Evolutionary conservation across 192 early-diverging fungal genomes (phyloP), one percentile per base, ranked within the genome.

Genomic region (Podila epigama): DNA sequence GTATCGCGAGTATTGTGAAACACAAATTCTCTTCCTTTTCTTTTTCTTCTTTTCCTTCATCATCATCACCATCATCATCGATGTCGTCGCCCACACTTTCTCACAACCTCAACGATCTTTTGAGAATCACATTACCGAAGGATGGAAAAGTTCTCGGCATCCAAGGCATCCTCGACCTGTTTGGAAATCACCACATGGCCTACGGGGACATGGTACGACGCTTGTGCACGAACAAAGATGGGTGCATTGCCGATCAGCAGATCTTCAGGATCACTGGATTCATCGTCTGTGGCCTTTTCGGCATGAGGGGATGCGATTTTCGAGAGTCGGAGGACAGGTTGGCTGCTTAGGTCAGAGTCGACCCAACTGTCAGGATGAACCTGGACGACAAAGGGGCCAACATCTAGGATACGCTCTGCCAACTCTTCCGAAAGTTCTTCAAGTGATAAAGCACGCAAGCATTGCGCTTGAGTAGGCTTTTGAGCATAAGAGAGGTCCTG

Each of bases 181-280:
- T 75, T 73, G 16, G 75, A 81, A 10, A 88, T 59, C 6, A 62
- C 63, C 22, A 88, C 77, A 79, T 88, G 87, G 13, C 75, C 72
- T 1, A 63, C 20, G 15, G 83, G 79, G 8, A 88, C 69, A 32
- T 51, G 44, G 18, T 36, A 58, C 1, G 77, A 77, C 3, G 73
- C 18, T 12, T 79, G 37, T 11, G 84, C 60, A 40, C 63, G 64
- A 33, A 73, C 84, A 60, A 56, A 88, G 4, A 85, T 52, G 5
- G 68, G 58, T 22, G 65, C 67, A 0, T 65, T 51, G 8, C 54
- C 67, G 15, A 64, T 53, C 34, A 56, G 41, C 33, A 65, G 58
- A 12, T 60, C 58, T 22, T 71, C 70, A 8, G 58, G 73, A 35
- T 72, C 79, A 12, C 75, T 37, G 13, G 66, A 81, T 33, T 83